phyloP scores from a whole-genome alignment of 2,329 filamentous ascomycete species.

The Geoglossum cookeanum region DNA sequence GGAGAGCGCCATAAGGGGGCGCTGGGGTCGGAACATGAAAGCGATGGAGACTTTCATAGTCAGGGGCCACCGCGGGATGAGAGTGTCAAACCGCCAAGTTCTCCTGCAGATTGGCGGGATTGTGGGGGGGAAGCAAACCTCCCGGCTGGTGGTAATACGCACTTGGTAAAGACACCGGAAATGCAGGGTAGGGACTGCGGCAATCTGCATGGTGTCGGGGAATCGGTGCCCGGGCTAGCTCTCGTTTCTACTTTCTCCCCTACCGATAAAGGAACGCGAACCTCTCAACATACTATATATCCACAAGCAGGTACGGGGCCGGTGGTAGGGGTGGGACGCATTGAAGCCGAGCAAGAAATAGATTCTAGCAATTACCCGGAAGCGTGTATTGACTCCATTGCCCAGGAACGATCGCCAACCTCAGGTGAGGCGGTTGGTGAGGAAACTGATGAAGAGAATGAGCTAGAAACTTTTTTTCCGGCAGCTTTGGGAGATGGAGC shows the following conservation, averaged over 20 bases:
- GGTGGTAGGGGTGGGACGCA: neutral
- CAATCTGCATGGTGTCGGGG: neutral
- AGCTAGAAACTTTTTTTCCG: neutral
- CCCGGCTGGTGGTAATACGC: neutral
- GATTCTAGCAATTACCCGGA: neutral
- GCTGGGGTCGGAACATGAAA: neutral
- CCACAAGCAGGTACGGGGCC: neutral
- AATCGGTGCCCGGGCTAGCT: neutral
- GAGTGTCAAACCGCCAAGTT: neutral
- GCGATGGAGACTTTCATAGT: no score
- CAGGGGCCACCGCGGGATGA: neutral
- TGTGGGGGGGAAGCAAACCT: neutral
- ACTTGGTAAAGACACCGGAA: neutral
- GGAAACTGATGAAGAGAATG: constrained; percentile 1
- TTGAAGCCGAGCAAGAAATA: neutral
- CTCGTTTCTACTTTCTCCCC: neutral
- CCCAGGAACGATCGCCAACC: neutral
- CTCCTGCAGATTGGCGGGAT: neutral
- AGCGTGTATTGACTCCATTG: neutral
- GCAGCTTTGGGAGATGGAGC: neutral
- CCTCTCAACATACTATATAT: neutral
- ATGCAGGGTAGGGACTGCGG: neutral
- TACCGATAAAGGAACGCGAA: neutral
- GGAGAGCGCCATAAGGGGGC: neutral
- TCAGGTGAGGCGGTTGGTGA: neutral